phyloP scores from a whole-genome alignment of 2,329 filamentous ascomycete species.

The Sporothrix pseudoabietina region DNA sequence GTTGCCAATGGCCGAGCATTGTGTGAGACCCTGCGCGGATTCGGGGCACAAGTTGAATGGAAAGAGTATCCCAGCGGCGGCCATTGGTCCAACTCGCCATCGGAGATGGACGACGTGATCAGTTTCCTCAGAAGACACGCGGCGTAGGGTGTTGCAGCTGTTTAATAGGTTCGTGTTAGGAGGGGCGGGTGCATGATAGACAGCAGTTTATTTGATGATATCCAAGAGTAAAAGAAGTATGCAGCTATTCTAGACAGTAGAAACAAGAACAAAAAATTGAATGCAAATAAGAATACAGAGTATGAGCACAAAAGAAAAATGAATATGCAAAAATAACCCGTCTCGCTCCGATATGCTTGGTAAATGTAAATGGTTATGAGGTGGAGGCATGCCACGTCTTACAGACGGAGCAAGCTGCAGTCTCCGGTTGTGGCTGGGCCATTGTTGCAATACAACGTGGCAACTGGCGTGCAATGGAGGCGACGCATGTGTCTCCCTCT shows the following conservation, averaged over 20 bases:
- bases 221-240: neutral
- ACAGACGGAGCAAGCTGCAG: neutral
- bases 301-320: neutral
- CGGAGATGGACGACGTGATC: slow-evolving; percentile 47
- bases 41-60: slow-evolving; percentile 47
- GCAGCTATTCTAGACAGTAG: neutral
- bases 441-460: neutral
- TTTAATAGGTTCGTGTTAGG: neutral
- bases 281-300: slow-evolving; percentile 13
- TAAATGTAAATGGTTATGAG: neutral
- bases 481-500: neutral
- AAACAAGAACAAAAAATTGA: neutral
- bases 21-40: slow-evolving; percentile 42
- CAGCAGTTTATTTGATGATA: neutral
- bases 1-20: slow-evolving; percentile 44
- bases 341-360: slow-evolving; percentile 19
- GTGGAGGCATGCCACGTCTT: neutral
- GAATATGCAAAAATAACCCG: neutral
- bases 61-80: slow-evolving; percentile 48
- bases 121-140: slow-evolving; percentile 17
- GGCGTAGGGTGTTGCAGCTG: neutral
- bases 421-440: neutral
- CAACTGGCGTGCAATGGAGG: neutral
- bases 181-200: neutral
- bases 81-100: slow-evolving; percentile 50